Evolutionary conservation across 441 rosid species (phyloP), one percentile per base, ranked within the genome.

Genomic region (Rhodomyrtus psidioides): DNA sequence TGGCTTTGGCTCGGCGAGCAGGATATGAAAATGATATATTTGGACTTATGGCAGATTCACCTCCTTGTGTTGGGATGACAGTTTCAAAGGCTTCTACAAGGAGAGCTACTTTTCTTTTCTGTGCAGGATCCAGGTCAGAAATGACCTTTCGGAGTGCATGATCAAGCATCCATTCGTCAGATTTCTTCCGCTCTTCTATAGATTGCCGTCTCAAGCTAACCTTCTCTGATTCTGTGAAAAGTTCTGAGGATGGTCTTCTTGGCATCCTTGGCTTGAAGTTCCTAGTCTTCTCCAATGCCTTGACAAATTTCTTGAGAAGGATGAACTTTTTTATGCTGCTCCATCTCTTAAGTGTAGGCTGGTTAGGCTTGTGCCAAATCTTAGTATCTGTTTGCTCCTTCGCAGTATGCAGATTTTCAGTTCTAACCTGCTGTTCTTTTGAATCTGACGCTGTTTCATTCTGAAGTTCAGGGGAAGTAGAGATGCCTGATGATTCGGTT

Each of bases 81-180:
- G 97, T 86, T 93, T 96, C 98, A 81, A 96, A 97, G 76, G 99
- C 99, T 91, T 97, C 96, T 7, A 96, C 94, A 21, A 97, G 93
- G 85, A 95, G 89, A 86, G 89, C 89, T 53, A 97, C 99, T 89
- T 94, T 96, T 85, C 93, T 92, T 90, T 90, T 93, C 85, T 95
- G 89, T 53, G 93, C 98, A 76, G 98, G 98, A 81, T 96, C 94
- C 62, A 96, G 92, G 89, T 93, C 91, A 6, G 96, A 90, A 87
- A 97, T 96, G 74, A 93, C 98, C 84, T 86, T 92, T 91, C 90
- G 98, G 86, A 97, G 95, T 55, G 98, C 92, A 85, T 91, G 89
- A 91, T 97, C 99, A 13, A 96, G 94, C 98, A 96, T 96, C 97
- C 98, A 97, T 88, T 95, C 98, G 42, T 95, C 99, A 3, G 91